phyloP scores from a whole-genome alignment of 352 stramenopile species.

The Aphanomyces euteiches region DNA sequence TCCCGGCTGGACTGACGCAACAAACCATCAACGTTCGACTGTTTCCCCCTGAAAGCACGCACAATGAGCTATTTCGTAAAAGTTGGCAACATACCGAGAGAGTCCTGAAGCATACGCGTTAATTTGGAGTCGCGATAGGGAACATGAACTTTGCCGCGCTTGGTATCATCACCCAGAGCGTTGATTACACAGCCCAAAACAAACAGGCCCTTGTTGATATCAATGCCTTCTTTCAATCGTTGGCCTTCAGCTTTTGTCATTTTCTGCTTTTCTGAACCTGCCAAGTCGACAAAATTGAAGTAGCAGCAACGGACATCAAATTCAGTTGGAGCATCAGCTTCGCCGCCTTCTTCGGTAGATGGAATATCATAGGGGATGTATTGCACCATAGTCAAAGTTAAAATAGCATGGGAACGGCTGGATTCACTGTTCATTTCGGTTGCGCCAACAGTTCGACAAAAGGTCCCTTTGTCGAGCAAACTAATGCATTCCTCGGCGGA shows the following conservation, averaged over 20 bases:
- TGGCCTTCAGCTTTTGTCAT: slow-evolving; percentile 91
- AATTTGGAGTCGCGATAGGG: slow-evolving; percentile 94
- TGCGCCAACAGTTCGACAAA: slow-evolving; percentile 77
- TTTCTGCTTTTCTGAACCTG: slow-evolving; percentile 92
- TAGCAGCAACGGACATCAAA: slow-evolving; percentile 79
- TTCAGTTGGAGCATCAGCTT: slow-evolving; percentile 45
- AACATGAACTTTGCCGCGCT: slow-evolving; percentile 88
- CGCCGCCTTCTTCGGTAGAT: slow-evolving; percentile 38
- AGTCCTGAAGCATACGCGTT: slow-evolving; percentile 92
- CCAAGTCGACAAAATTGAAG: slow-evolving; percentile 91
- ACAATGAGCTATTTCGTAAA: neutral
- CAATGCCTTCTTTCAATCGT: slow-evolving; percentile 93
- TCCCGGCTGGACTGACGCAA: slow-evolving; percentile 88
- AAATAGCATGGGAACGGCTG: slow-evolving; percentile 90
- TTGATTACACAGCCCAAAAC: slow-evolving; percentile 98
- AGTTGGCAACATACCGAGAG: slow-evolving; percentile 44
- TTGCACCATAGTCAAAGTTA: slow-evolving; percentile 84
- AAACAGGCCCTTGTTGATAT: slow-evolving; percentile 98
- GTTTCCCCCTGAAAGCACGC: slow-evolving; percentile 61
- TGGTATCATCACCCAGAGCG: slow-evolving; percentile 89
- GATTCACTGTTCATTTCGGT: slow-evolving; percentile 92
- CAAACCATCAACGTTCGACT: slow-evolving; percentile 90
- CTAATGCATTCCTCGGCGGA: slow-evolving; percentile 73
- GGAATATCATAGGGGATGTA: slow-evolving; percentile 52
- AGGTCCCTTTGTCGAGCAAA: slow-evolving; percentile 77